Base-by-base conservation (phyloP, 306 rosid species). In the Coriaria nepalensis region DNA sequence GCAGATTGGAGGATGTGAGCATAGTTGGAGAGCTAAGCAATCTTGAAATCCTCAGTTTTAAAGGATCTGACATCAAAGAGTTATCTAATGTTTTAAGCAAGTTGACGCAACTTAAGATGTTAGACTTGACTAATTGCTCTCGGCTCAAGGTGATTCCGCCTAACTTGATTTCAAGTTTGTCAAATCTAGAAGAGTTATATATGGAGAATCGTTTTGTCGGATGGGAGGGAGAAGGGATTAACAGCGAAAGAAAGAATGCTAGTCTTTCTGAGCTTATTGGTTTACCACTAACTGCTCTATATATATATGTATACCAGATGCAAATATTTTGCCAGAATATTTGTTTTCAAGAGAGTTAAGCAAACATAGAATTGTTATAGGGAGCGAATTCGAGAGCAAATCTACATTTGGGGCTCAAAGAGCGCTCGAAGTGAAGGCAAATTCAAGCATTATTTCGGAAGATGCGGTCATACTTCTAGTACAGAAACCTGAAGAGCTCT, bases 111-210 rank as follows among this genome's bases (percentile, higher is more conserved):
- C 49, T 59, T 35, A 41, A 20, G 55, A 5, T 13, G 34, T 41
- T 59, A 13, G 35, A 49, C 50, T 13, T 59, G 11, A 6, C 6
- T 29, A 6, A 20, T 11, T 59, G 64, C 38, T 0, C 2, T 0
- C n/a, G 13, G 9, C 56, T 59, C 10, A 6, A 49, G 10, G 50
- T 49, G 49, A 41, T 59, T 42, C 49, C 15, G 41, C 56, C 43
- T 4, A 9, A 40, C 9, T 41, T 59, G 10, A 40, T 59, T 14
- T 59, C 64, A 6, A 49, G 40, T 6, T 49, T 49, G 43, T 33
- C 9, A 10, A 7, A 12, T 5, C 32, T 59, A 40, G 64, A 59
- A 59, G 64, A 49, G 43, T 49, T 59, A 35, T 5, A 49, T 12
- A 33, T 59, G 41, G 12, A 10, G 5, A 36, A 8, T 4, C 13